Base-by-base conservation (phyloP, 305 asterid species). In the Coffea humblotiana region DNA sequence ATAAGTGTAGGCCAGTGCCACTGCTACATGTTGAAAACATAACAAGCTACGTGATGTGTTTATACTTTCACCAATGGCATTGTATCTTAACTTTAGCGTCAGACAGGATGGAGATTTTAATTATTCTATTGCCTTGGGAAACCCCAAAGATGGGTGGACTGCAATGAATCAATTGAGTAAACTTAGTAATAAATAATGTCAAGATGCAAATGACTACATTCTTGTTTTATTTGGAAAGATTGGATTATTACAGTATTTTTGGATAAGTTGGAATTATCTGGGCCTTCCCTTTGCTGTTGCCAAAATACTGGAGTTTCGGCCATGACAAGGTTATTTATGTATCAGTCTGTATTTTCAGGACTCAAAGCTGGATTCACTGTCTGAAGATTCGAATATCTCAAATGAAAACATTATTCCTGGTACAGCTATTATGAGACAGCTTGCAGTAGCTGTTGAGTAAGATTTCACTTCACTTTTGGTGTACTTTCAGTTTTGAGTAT, bases 371-470 rank as follows among this genome's bases (percentile, higher is more conserved):
- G 86, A 87, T 85, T 85, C 75, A 54, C 65, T 72, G 68, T 66
- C 58, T 52, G 96, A 90, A 83, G 90, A 87, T 81, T 88, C 89
- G 54, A 88, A 87, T 81, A 77, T 80, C 72, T 52, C 81, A 69
- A 90, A 88, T 68, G 79, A 84, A 73, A 93, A 91, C 84, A 82
- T 91, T 76, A 91, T 93, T 84, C 95, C 98, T 72, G 83, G 97
- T 68, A 83, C 94, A 48, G 87, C 87, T 79, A 86, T 89, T 78
- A 60, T 96, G 86, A 94, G 90, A 83, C 99, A 94, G 86, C 83
- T 96, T 89, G 98, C 98, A 83, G 88, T 93, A 67, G 98, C 97
- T 80, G 49, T 94, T 71, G 98, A 92, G 99, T 96, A 91, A 90
- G 98, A 86, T 64, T 86, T 77, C 29, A 54, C 21, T 16, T 73